Percentiles rank a stretch among this genome's conserved stretches.
Conservation (phyloP, 2,329 filamentous ascomycete species). For the Alternaria triticina region DNA sequence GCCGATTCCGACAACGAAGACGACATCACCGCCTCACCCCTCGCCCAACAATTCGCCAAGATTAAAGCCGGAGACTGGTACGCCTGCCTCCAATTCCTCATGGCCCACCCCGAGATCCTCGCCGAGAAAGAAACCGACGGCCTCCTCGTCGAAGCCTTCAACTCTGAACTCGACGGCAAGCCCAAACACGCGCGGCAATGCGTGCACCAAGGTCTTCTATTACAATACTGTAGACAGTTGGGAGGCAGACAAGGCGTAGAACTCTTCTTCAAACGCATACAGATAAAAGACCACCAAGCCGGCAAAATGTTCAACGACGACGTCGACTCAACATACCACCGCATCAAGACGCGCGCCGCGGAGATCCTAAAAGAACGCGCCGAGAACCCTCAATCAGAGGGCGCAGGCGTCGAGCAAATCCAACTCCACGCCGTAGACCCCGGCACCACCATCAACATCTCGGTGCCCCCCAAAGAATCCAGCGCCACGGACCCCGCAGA, state of each 20-base stretch:
- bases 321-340: slow-evolving; percentile 83
- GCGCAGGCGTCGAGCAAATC: slow-evolving; percentile 86
- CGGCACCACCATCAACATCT: slow-evolving; percentile 88
- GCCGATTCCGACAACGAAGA: slow-evolving; percentile 61
- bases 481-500: slow-evolving; percentile 58
- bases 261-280: slow-evolving; percentile 96
- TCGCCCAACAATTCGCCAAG: slow-evolving; percentile 80
- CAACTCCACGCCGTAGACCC: slow-evolving; percentile 96
- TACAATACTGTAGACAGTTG: slow-evolving; percentile 93
- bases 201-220: slow-evolving; percentile 88
- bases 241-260: slow-evolving; percentile 87
- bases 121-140: slow-evolving; percentile 89
- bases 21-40: slow-evolving; percentile 74
- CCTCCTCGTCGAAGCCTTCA: slow-evolving; percentile 88
- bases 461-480: slow-evolving; percentile 69
- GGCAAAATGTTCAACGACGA: slow-evolving; percentile 91
- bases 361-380: slow-evolving; percentile 72
- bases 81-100: slow-evolving; percentile 76
- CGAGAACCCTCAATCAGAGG: slow-evolving; percentile 55
- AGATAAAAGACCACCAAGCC: slow-evolving; percentile 86
- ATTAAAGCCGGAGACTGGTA: slow-evolving; percentile 79
- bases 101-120: slow-evolving; percentile 77
- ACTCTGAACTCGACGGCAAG: slow-evolving; percentile 78
- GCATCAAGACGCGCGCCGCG: slow-evolving; percentile 76
- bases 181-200: slow-evolving; percentile 81